A percentile compares a stretch with the other conserved stretches of the same genome.
phyloP scores from a whole-genome alignment of 2,329 filamentous ascomycete genomes.

The Didymella sp. region DNA sequence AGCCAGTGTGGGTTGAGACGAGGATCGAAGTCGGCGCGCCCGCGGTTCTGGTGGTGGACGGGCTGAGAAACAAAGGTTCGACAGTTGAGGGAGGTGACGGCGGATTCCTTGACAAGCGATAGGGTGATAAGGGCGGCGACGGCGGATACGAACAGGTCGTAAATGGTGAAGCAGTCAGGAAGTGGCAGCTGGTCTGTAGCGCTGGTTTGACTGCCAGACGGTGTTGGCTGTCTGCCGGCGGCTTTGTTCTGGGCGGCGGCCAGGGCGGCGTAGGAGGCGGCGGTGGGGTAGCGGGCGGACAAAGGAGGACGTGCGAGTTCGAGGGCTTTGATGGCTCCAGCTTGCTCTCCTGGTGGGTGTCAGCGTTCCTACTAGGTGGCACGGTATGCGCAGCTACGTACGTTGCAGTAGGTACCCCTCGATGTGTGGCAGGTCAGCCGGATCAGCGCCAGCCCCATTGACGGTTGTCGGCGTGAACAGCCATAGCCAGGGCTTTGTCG shows the following conservation, averaged over 20 bases:
- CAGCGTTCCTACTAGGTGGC: conserved; percentile 31
- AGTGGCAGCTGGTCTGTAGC: conserved; percentile 17
- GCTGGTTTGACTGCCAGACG: conserved; percentile 1
- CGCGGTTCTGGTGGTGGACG: conserved; percentile 14
- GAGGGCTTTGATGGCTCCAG: conserved; percentile 43
- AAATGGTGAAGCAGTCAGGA: conserved; percentile 44
- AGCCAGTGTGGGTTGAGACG: conserved; percentile 30
- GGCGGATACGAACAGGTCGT: conserved; percentile 50
- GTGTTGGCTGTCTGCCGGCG: neutral
- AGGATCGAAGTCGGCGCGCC: conserved; percentile 4
- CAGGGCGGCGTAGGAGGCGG: conserved; percentile 31
- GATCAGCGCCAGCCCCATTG: conserved; percentile 32
- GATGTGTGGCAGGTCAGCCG: conserved; percentile 34
- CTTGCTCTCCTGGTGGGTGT: conserved; percentile 41
- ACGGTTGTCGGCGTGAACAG: conserved; percentile 39
- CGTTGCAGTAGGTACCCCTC: conserved; percentile 43
- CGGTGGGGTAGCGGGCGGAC: conserved; percentile 30
- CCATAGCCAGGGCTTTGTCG: conserved; percentile 44
- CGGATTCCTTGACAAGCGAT: conserved; percentile 41
- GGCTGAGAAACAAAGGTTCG: conserved; percentile 46
- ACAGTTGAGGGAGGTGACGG: conserved; percentile 46
- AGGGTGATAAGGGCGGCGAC: conserved; percentile 48
- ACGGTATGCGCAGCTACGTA: conserved; percentile 20
- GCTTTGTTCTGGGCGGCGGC: conserved; percentile 26
- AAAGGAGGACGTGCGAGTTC: conserved; percentile 44